phyloP scores from a whole-genome alignment of 768 basidiomycete species.

The Cyclocybe aegerita region DNA sequence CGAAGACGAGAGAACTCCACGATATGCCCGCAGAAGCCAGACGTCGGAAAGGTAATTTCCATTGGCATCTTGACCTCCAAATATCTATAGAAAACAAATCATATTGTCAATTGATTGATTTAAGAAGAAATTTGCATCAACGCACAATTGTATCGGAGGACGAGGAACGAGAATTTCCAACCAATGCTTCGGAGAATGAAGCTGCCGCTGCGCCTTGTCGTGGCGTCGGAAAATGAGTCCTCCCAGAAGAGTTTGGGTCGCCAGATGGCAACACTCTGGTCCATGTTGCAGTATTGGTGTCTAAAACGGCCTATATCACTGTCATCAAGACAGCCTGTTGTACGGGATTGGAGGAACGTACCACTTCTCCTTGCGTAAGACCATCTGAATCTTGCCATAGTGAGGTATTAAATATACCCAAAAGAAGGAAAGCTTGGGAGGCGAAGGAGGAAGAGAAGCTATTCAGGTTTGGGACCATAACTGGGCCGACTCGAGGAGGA shows the following conservation, averaged over 20 bases:
- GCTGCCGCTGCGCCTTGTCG: conserved; percentile 71
- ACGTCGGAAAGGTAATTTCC: conserved; percentile 73
- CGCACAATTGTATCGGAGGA: conserved; percentile 67
- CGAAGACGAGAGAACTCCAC: conserved; percentile 55
- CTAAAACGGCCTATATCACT: conserved; percentile 55
- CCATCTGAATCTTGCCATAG: conserved; percentile 68
- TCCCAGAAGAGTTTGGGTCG: conserved; percentile 59
- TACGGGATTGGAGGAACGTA: conserved; percentile 28
- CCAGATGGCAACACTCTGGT: conserved; percentile 73
- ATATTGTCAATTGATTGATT: not conserved
- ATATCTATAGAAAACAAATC: conserved; percentile 39
- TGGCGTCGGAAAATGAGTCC: conserved; percentile 56
- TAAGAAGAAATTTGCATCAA: conserved; percentile 2
- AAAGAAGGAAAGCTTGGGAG: conserved; percentile 66
- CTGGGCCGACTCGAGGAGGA: conserved; percentile 61
- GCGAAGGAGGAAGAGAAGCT: conserved; percentile 51
- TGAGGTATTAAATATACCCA: conserved; percentile 65
- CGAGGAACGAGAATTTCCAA: conserved; percentile 46
- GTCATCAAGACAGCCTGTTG: conserved; percentile 3
- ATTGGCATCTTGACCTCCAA: conserved; percentile 68
- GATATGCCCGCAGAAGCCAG: conserved; percentile 78
- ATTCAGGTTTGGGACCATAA: conserved; percentile 62
- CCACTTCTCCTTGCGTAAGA: conserved; percentile 70
- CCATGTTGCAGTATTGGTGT: conserved; percentile 64
- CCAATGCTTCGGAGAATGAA: conserved; percentile 51